phyloP scores from a whole-genome alignment of 495 filamentous ascomycete genomes.

The Clavariopsis aquatica region DNA sequence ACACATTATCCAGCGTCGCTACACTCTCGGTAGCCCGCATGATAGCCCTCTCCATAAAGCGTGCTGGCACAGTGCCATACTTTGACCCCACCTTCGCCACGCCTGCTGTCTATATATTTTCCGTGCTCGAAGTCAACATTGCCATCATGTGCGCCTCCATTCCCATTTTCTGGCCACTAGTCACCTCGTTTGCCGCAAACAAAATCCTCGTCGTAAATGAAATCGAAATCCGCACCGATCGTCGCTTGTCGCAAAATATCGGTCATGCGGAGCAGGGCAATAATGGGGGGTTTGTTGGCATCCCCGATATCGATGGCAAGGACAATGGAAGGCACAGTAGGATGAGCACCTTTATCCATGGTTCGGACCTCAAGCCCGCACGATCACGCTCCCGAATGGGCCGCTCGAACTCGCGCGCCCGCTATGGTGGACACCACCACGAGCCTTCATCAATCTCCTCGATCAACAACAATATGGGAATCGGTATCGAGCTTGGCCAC shows the following conservation, averaged over 20 bases:
- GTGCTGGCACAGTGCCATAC: constrained; percentile 30
- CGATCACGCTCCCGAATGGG: background rate
- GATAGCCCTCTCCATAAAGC: constrained; percentile 24
- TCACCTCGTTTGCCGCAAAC: constrained; percentile 21
- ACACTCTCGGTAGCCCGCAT: constrained; percentile 26
- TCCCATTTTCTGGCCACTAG: constrained; percentile 37
- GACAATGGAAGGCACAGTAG: constrained; percentile 6
- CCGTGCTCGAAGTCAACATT: constrained; percentile 34
- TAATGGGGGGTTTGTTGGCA: background rate
- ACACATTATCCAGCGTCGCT: constrained; percentile 15
- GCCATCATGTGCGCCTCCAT: constrained; percentile 35
- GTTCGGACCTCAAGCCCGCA: background rate
- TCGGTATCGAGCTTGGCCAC: constrained; percentile 20
- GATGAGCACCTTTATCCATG: constrained; percentile 9
- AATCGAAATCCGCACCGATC: constrained; percentile 30
- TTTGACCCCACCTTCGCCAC: constrained; percentile 31
- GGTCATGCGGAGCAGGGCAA: constrained; percentile 9
- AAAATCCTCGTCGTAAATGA: constrained; percentile 40
- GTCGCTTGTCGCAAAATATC: constrained; percentile 5
- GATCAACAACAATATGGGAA: background rate
- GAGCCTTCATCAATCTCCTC: background rate
- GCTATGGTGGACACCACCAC: background rate
- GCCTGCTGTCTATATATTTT: constrained; percentile 35
- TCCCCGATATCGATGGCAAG: constrained; percentile 12
- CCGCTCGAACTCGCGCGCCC: background rate